phyloP scores from a whole-genome alignment of 2,329 filamentous ascomycete species.

The Westerdykella aurantiaca region DNA sequence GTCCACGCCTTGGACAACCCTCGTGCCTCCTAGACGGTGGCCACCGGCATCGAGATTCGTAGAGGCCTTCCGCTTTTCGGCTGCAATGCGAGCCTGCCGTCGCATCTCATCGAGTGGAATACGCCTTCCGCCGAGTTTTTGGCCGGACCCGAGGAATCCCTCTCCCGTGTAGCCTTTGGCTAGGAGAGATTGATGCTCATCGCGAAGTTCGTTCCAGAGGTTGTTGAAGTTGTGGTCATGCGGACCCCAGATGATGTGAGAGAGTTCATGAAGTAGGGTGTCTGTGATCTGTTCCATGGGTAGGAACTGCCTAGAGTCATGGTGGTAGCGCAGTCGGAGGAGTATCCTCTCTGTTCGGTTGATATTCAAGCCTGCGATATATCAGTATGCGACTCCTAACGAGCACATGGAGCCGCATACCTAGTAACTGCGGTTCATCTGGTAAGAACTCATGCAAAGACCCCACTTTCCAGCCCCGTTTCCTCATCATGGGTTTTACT shows the following conservation, averaged over 20 bases:
- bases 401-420: constrained; percentile 35
- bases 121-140: constrained; percentile 57
- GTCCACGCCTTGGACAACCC: constrained; percentile 55
- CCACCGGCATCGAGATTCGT: constrained; percentile 63
- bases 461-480: constrained; percentile 71
- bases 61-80: constrained; percentile 61
- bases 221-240: constrained; percentile 79
- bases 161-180: constrained; percentile 86
- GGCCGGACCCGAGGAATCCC: constrained; percentile 73
- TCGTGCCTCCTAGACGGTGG: constrained; percentile 63
- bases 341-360: constrained; percentile 74
- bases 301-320: constrained; percentile 70
- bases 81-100: constrained; percentile 65
- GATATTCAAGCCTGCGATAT: constrained; percentile 60
- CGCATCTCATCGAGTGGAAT: constrained; percentile 65
- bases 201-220: constrained; percentile 82
- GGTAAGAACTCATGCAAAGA: constrained; percentile 84
- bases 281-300: constrained; percentile 75
- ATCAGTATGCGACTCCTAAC: constrained; percentile 10
- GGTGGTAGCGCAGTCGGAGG: constrained; percentile 70
- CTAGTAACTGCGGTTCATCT: constrained; percentile 64
- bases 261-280: constrained; percentile 89
- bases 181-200: constrained; percentile 71
- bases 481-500: constrained; percentile 93
- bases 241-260: constrained; percentile 78